These are phyloP conservation scores for Emergomyces africanus DNA, from an alignment of 2,329 filamentous ascomycete species.

Conservation along the genomic window DNA sequence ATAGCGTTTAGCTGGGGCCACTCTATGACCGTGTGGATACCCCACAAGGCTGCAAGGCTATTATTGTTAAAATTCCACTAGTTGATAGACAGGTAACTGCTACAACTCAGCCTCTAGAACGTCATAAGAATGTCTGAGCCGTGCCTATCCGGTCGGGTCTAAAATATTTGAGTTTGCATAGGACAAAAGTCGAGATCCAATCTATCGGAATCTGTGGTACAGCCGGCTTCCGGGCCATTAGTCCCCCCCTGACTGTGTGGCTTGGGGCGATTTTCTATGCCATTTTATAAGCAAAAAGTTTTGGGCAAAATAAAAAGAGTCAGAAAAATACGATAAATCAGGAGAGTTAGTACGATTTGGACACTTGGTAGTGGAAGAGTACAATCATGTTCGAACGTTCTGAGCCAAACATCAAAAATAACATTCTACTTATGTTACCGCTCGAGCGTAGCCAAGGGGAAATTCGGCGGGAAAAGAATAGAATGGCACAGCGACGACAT, in stretches of 20 bases:
- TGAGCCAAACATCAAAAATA: not conserved
- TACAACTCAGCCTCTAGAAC: not conserved
- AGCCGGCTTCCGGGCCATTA: not conserved
- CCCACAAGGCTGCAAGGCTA: not conserved
- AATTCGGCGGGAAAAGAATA: slow-evolving; percentile 1
- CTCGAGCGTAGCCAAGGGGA: not conserved
- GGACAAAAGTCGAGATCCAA: not conserved
- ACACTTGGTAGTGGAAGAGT: not conserved
- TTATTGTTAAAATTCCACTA: not conserved
- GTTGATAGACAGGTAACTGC: not conserved
- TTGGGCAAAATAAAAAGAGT: not conserved
- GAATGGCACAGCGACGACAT: not conserved
- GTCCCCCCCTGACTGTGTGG: not conserved
- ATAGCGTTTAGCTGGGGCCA: not conserved
- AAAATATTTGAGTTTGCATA: not conserved
- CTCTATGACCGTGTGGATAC: not conserved
- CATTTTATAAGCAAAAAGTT: not conserved
- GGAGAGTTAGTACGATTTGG: not conserved
- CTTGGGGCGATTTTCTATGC: too few relatives aligned
- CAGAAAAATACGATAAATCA: not conserved
- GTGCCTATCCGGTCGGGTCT: not conserved
- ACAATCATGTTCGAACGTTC: not conserved
- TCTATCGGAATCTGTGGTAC: not conserved
- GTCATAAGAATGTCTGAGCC: not conserved
- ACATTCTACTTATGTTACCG: not conserved